phyloP scores from a whole-genome alignment of 2,329 filamentous ascomycete species.

The Scedosporium dehoogii region DNA sequence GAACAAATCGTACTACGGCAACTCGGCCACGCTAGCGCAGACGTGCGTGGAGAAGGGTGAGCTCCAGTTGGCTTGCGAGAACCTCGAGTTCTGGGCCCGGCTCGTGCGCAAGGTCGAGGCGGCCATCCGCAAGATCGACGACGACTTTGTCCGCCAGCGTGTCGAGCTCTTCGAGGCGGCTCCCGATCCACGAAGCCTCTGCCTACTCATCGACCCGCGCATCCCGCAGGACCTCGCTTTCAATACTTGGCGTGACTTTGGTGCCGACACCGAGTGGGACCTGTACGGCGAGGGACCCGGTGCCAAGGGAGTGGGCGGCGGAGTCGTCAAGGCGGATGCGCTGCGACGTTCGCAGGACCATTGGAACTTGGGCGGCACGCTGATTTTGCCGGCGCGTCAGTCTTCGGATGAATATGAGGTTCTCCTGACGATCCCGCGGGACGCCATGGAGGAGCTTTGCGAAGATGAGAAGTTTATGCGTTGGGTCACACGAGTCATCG shows the following conservation, averaged over 20 bases:
- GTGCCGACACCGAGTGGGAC: conserved; percentile 27
- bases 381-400: conserved; percentile 21
- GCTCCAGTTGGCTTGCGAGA: conserved; percentile 13
- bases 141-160: conserved; percentile 27
- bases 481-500: conserved; percentile 18
- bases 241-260: conserved; percentile 35
- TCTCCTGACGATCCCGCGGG: conserved; percentile 19
- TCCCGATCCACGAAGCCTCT: conserved; percentile 28
- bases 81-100: conserved; percentile 16
- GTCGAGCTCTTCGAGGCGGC: conserved; percentile 25
- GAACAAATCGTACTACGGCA: conserved; percentile 27
- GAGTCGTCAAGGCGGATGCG: conserved; percentile 14
- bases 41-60: conserved; percentile 17
- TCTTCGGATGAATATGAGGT: conserved; percentile 18
- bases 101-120: conserved; percentile 20
- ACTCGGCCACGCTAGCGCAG: conserved; percentile 28
- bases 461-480: conserved; percentile 16
- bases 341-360: conserved; percentile 20
- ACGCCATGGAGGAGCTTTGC: conserved; percentile 19
- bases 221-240: conserved; percentile 28
- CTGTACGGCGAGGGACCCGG: conserved; percentile 12
- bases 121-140: conserved; percentile 22
- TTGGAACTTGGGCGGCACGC: conserved; percentile 20
- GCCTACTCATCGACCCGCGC: conserved; percentile 29
- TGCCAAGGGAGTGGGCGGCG: background rate